Conservation (phyloP, 768 basidiomycete genomes). For the Lactarius akahatsu region DNA sequence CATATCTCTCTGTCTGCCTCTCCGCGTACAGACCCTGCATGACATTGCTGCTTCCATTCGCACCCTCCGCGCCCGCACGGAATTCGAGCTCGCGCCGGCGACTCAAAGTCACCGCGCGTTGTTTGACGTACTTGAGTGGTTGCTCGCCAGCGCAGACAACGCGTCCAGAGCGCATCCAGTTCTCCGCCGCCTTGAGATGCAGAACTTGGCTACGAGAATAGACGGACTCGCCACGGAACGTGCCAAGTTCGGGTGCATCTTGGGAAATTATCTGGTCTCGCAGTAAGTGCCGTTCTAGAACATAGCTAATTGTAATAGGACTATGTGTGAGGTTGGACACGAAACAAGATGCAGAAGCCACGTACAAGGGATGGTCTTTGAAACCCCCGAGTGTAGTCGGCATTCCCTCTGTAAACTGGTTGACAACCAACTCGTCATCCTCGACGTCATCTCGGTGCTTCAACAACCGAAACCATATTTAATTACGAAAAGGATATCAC, state of each 20-base stretch:
- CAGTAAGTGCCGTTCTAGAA: conserved; percentile 82
- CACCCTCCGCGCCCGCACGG: conserved; percentile 43
- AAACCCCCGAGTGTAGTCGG: conserved; percentile 87
- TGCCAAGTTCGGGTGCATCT: conserved; percentile 70
- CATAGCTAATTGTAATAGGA: conserved; percentile 54
- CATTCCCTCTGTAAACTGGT: conserved; percentile 87
- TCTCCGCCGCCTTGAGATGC: conserved; percentile 87
- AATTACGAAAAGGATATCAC: background rate
- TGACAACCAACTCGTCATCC: conserved; percentile 79
- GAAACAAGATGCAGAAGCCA: conserved; percentile 16
- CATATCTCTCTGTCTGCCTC: conserved; percentile 80
- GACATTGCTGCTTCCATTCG: conserved; percentile 31
- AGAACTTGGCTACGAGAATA: conserved; percentile 83
- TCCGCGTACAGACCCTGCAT: conserved; percentile 88
- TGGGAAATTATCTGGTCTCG: conserved; percentile 85
- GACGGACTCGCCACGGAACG: conserved; percentile 91
- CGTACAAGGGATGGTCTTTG: conserved; percentile 92
- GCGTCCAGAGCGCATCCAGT: conserved; percentile 90
- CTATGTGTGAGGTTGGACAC: background rate
- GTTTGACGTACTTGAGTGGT: conserved; percentile 87
- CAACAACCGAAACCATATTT: conserved; percentile 15
- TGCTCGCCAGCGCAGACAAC: conserved; percentile 69
- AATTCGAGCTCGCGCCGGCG: conserved; percentile 71
- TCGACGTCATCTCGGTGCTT: conserved; percentile 93
- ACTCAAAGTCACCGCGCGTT: conserved; percentile 77